Evolutionary conservation across 2,329 filamentous ascomycete species (phyloP).

Genomic region (Penicillium sumatraense): DNA sequence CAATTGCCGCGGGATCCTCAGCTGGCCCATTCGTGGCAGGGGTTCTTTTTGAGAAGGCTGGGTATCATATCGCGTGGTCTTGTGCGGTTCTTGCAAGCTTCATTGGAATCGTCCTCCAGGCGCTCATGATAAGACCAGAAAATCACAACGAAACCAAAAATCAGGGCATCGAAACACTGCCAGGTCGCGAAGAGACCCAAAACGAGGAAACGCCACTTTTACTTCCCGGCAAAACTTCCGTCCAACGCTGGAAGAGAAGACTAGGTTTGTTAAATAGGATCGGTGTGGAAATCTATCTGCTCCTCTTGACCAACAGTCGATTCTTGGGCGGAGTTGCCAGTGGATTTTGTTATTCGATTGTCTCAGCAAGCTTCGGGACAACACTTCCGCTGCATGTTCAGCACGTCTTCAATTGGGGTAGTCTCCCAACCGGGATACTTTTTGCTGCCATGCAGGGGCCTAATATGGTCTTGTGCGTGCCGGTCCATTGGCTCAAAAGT

Average conservation of each 20-base stretch:
- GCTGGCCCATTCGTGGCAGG: constrained; percentile 34
- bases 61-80: constrained; percentile 37
- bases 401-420: constrained; percentile 58
- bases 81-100: constrained; percentile 28
- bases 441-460: constrained; percentile 65
- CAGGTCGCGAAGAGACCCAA: not conserved
- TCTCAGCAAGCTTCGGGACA: constrained; percentile 61
- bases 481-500: constrained; percentile 55
- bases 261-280: not conserved
- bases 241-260: not conserved
- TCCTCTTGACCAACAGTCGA: constrained; percentile 34
- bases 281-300: not conserved
- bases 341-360: constrained; percentile 52
- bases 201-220: not conserved
- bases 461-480: constrained; percentile 59
- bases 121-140: constrained; percentile 25
- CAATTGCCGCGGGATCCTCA: constrained; percentile 31
- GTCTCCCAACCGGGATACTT: constrained; percentile 59
- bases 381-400: constrained; percentile 61
- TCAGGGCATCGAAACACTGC: not conserved
- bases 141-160: not conserved
- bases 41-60: constrained; percentile 29
- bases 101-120: constrained; percentile 34
- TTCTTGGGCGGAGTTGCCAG: constrained; percentile 49
- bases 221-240: not conserved